Base-by-base conservation (phyloP, 805 yeast species). In the Scheffersomyces stipitis region DNA sequence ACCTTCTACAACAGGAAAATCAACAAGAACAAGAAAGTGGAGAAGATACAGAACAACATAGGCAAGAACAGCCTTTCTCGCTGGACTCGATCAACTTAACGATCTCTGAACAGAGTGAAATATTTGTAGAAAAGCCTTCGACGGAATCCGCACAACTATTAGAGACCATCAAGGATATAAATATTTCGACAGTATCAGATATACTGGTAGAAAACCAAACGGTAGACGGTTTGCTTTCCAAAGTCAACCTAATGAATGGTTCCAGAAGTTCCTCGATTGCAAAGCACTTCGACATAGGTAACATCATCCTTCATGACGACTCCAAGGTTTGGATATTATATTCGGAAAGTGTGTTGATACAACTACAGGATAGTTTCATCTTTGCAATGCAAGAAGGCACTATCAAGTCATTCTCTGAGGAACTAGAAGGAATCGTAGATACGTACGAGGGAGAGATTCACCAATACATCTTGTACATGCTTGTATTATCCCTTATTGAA, bases 381-480 rank as follows among this genome's bases (percentile, higher is more conserved):
- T 7, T 10, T 10, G 24, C 24, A 7, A 10, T 20, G 9, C 24
- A 20, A 20, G 24, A 20, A 10, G 10, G 10, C 7, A 7, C 24
- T 20, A 7, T 20, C 24, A 20, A 20, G 10, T 20, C 10, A 20
- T 20, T 20, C 10, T 7, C 24, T 7, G 9, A 20, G 24, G 9
- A 7, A 10, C 24, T 20, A 7, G 24, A 20, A 20, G 10, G 10
- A 7, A 20, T 7, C 9, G 9, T 20, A 7, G 24, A 20, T 20
- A 20, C 10, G 9, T 20, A 7, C 24, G 10, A 20, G 24, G 10
- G 24, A 20, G 24, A 20, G 24, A 20, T 20, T 20, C 24, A 44
- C 18, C 43, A 38, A 4, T 44, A 29, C 31, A 24, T 44, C 26
- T 33, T 41, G 9, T 15, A 38, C 17, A 13, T 38, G 5, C n/a